These are phyloP conservation scores for Aspergillus quadricinctus DNA, from an alignment of 2,329 filamentous ascomycete genomes.

Conservation along the genomic window DNA sequence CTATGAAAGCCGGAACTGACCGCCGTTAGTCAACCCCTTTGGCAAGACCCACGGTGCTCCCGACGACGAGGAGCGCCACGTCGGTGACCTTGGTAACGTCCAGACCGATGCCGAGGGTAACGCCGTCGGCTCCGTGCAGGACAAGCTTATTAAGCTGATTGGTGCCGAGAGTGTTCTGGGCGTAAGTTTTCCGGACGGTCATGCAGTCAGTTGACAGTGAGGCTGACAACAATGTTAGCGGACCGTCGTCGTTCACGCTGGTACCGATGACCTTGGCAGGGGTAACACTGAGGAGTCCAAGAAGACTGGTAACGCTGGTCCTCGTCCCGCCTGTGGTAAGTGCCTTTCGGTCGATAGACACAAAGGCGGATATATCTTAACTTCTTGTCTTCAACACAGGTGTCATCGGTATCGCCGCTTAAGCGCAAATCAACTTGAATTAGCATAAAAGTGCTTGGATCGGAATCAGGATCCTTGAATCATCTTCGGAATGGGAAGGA, in stretches of 20 bases:
- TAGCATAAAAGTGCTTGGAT: constrained; percentile 9
- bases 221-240: constrained; percentile 53
- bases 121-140: constrained; percentile 71
- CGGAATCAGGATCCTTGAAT: constrained; percentile 2
- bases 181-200: constrained; percentile 49
- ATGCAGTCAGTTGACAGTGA: background rate
- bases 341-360: constrained; percentile 9
- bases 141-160: constrained; percentile 90
- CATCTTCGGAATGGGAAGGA: background rate
- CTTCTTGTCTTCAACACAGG: constrained; percentile 41
- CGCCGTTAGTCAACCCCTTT: constrained; percentile 79
- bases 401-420: constrained; percentile 84
- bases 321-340: constrained; percentile 89
- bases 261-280: constrained; percentile 95
- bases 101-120: constrained; percentile 92
- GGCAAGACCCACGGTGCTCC: constrained; percentile 89
- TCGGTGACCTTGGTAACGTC: constrained; percentile 97
- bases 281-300: constrained; percentile 89
- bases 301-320: constrained; percentile 96
- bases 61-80: constrained; percentile 77
- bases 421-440: constrained; percentile 35
- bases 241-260: constrained; percentile 89
- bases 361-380: background rate
- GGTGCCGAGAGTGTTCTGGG: constrained; percentile 92
- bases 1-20: constrained; percentile 4